Conservation (phyloP, 2,329 filamentous ascomycete species). For the Xylaria sp. region DNA sequence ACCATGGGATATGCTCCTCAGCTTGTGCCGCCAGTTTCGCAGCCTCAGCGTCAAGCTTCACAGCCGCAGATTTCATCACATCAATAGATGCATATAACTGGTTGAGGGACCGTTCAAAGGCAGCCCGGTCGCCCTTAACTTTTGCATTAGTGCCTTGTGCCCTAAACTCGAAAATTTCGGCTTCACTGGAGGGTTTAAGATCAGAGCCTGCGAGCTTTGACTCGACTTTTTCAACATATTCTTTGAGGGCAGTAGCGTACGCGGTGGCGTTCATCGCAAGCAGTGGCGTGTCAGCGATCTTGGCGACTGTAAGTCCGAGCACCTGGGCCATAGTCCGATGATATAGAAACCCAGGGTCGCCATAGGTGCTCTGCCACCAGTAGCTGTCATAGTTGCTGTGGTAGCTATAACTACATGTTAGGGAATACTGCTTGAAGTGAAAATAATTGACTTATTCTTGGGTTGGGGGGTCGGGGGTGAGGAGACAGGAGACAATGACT, state of each 20-base stretch:
- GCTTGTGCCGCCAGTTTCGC: conserved; percentile 52
- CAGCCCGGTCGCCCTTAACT: conserved; percentile 52
- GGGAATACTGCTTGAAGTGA: neutral
- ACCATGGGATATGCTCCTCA: conserved; percentile 75
- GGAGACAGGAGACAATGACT: neutral
- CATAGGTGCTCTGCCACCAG: conserved; percentile 86
- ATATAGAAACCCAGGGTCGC: conserved; percentile 75
- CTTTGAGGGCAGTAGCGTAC: conserved; percentile 68
- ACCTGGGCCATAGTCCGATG: conserved; percentile 75
- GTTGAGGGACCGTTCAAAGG: conserved; percentile 55
- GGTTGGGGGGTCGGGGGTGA: neutral
- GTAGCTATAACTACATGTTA: conserved; percentile 59
- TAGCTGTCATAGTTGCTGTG: conserved; percentile 94
- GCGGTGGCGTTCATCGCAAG: conserved; percentile 72
- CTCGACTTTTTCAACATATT: conserved; percentile 65
- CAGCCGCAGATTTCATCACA: conserved; percentile 53
- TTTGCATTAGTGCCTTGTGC: conserved; percentile 40
- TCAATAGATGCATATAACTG: conserved; percentile 52
- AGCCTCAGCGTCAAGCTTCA: conserved; percentile 59
- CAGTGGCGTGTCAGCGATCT: conserved; percentile 70
- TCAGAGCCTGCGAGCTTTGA: conserved; percentile 55
- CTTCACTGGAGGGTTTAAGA: conserved; percentile 44
- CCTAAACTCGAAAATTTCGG: conserved; percentile 48
- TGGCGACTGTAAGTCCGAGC: conserved; percentile 69
- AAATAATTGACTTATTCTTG: neutral